These are phyloP conservation scores for Xylariales sp. DNA, from an alignment of 2,329 filamentous ascomycete species.

Conservation along the genomic window DNA sequence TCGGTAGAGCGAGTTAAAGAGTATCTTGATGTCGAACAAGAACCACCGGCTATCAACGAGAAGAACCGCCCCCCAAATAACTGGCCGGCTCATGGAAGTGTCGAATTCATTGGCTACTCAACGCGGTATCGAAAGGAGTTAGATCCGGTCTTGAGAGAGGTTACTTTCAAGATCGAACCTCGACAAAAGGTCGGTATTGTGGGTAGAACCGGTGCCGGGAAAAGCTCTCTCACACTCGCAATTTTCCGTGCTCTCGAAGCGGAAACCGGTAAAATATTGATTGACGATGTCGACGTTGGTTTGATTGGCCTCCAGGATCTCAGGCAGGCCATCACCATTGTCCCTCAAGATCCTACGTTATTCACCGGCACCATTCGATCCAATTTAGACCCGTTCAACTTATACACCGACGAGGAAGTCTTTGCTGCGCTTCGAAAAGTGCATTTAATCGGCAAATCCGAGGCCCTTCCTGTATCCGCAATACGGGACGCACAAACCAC, in stretches of 20 bases:
- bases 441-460: slow-evolving; percentile 79
- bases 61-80: slow-evolving; percentile 79
- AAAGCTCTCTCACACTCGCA: slow-evolving; percentile 92
- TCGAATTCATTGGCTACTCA: slow-evolving; percentile 90
- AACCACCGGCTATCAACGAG: slow-evolving; percentile 81
- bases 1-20: slow-evolving; percentile 97
- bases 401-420: slow-evolving; percentile 91
- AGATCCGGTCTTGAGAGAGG: slow-evolving; percentile 83
- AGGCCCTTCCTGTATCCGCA: slow-evolving; percentile 46
- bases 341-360: slow-evolving; percentile 94
- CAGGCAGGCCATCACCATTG: slow-evolving; percentile 94
- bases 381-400: slow-evolving; percentile 91
- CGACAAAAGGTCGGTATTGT: slow-evolving; percentile 96
- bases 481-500: slow-evolving; percentile 38
- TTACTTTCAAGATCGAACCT: slow-evolving; percentile 87
- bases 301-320: slow-evolving; percentile 92
- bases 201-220: slow-evolving; percentile 93
- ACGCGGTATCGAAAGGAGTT: slow-evolving; percentile 90
- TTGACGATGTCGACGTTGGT: slow-evolving; percentile 92
- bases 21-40: slow-evolving; percentile 95
- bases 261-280: slow-evolving; percentile 86
- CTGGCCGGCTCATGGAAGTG: slow-evolving; percentile 87
- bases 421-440: slow-evolving; percentile 88
- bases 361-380: slow-evolving; percentile 92
- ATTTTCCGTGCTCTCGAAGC: slow-evolving; percentile 95